Base-by-base conservation (phyloP, 2,329 filamentous ascomycete species). In the Trichoderma cornu-damae region DNA sequence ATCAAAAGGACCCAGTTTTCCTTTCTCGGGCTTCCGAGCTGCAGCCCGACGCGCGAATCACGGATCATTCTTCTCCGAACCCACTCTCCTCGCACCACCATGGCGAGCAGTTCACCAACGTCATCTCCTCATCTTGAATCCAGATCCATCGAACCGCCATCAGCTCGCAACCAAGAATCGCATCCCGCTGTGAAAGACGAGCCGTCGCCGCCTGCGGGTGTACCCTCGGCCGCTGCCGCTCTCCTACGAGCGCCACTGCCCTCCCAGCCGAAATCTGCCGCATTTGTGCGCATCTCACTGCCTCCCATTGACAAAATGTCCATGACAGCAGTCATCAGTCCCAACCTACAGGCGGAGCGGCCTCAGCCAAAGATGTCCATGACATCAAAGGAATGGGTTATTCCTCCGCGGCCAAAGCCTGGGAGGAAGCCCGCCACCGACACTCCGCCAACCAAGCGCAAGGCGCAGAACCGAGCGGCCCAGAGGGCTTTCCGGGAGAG, bases 351-450 rank as follows among this genome's bases (percentile, higher is more conserved):
- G 11, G 65, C 70, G 56, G 77, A 77, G 61, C 65, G 68, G 35
- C 76, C 77, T 60, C 65, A 69, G 42, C 76, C 77, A 49, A 79
- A 79, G 67, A 71, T 77, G 52, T 82, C 79, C 52, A 83, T 92
- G 70, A 93, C 89, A 34, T 88, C 83, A 65, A 92, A 86, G 71
- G 88, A 93, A 83, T 94, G 89, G 89, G 81, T 93, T 22, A 85
- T 94, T 43, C 89, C 89, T 22, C 89, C 89, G 26, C 82, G 89
- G 60, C 89, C 89, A 46, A 93, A 92, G 78, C 93, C 94, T 20
- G 93, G 93, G 48, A 85, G 93, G 65, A 97, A 97, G 79, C 92
- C 93, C 3, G 90, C 90, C 46, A 95, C 90, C 34, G 92, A 96
- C 69, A 95, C 92, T 52, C 91, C 92, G 12, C 89, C 89, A 1